These are phyloP conservation scores for Geranium brycei DNA, from an alignment of 345 rosid species.

Conservation along the genomic window DNA sequence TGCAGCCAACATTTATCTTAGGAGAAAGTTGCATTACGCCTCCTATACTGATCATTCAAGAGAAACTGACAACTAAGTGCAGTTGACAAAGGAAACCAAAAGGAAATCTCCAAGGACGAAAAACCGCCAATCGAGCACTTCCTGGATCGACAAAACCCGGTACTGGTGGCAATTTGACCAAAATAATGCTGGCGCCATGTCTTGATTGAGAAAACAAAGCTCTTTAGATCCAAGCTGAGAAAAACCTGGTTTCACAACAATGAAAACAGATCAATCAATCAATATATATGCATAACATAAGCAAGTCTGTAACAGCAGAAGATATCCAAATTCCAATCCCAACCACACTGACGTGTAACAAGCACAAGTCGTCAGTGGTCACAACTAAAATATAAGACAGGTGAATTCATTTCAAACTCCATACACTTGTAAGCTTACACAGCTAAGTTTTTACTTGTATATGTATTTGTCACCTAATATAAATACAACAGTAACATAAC, in stretches of 20 bases:
- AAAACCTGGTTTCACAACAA: slow-evolving; percentile 34
- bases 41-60: slow-evolving; percentile 28
- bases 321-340: background rate
- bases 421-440: background rate
- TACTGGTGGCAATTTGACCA: slow-evolving; percentile 49
- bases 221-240: slow-evolving; percentile 32
- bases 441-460: background rate
- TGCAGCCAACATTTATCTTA: slow-evolving; percentile 48
- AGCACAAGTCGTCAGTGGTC: background rate
- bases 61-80: slow-evolving; percentile 55
- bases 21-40: slow-evolving; percentile 46
- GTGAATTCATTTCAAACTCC: background rate
- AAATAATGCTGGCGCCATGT: slow-evolving; percentile 56
- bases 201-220: slow-evolving; percentile 26
- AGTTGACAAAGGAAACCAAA: slow-evolving; percentile 70
- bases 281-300: background rate
- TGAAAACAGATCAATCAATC: background rate
- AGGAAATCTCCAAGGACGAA: slow-evolving; percentile 53
- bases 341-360: background rate
- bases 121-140: slow-evolving; percentile 88
- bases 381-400: too few relatives aligned
- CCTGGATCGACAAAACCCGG: slow-evolving; percentile 57
- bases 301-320: background rate
- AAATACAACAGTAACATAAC: too few relatives aligned
- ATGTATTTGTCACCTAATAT: background rate